A percentile compares a stretch with the other conserved stretches of the same genome.
Evolutionary conservation across 805 yeast genomes (phyloP).

Genomic region (Wickerhamomyces subpelliculosus): DNA sequence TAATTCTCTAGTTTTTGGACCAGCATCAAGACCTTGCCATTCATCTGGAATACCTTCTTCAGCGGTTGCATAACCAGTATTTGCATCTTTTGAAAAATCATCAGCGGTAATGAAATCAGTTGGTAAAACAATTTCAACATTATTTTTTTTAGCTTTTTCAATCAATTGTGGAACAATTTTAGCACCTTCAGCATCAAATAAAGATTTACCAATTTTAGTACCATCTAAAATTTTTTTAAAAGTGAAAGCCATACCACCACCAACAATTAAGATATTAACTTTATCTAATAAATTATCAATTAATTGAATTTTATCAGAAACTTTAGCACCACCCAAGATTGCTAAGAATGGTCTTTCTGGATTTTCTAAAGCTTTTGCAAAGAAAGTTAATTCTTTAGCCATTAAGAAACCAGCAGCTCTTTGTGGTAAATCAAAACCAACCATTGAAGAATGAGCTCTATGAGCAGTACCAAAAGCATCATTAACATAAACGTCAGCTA

Average conservation of each 20-base stretch:
- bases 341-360: slow-evolving; percentile 98
- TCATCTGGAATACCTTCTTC: slow-evolving; percentile 90
- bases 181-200: slow-evolving; percentile 92
- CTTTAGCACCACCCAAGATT: slow-evolving; percentile 99
- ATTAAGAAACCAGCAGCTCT: slow-evolving; percentile 98
- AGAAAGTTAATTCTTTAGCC: slow-evolving; percentile 95
- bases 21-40: slow-evolving; percentile 95
- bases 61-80: slow-evolving; percentile 75
- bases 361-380: slow-evolving; percentile 97
- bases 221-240: slow-evolving; percentile 89
- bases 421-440: slow-evolving; percentile 91
- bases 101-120: slow-evolving; percentile 96
- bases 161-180: slow-evolving; percentile 87
- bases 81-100: slow-evolving; percentile 87
- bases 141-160: slow-evolving; percentile 94
- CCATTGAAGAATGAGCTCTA: slow-evolving; percentile 99
- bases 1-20: slow-evolving; percentile 79
- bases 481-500: slow-evolving; percentile 95
- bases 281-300: slow-evolving; percentile 95
- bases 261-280: slow-evolving; percentile 89
- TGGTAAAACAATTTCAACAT: slow-evolving; percentile 90
- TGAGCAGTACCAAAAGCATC: slow-evolving; percentile 99
- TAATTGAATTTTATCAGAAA: slow-evolving; percentile 96
- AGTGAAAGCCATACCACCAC: slow-evolving; percentile 99
- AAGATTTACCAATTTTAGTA: slow-evolving; percentile 85